Conservation (phyloP, 306 rosid genomes). For the Delonix regia region DNA sequence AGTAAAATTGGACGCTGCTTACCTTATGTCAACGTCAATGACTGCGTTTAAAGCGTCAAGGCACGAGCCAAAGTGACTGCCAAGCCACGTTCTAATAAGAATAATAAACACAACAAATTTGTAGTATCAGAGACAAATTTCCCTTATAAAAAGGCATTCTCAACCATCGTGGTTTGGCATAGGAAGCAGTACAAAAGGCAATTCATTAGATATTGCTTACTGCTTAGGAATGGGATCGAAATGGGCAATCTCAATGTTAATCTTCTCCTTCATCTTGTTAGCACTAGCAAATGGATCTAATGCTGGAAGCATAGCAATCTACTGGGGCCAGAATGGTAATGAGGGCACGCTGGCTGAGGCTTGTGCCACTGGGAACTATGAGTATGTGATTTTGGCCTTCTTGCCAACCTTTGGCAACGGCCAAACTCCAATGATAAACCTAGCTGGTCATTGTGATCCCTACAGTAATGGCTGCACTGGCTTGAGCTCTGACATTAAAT, state of each 20-base stretch:
- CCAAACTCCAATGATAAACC: conserved; percentile 41
- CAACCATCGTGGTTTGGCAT: conserved; percentile 3
- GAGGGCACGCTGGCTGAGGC: conserved; percentile 42
- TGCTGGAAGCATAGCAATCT: conserved; percentile 43
- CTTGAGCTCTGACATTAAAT: conserved; percentile 34
- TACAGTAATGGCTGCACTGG: conserved; percentile 40
- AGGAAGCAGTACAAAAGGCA: conserved; percentile 11
- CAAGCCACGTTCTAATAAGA: conserved; percentile 25
- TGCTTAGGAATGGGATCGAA: conserved; percentile 24
- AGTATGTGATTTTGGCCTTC: conserved; percentile 44
- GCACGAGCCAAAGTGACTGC: conserved; percentile 22
- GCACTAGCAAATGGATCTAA: conserved; percentile 26
- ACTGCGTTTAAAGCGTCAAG: conserved; percentile 4
- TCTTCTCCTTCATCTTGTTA: conserved; percentile 23
- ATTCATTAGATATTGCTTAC: background rate
- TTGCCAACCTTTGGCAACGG: conserved; percentile 48
- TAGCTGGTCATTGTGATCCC: conserved; percentile 49
- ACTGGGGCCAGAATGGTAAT: conserved; percentile 52
- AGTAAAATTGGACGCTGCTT: background rate
- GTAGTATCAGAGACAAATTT: background rate
- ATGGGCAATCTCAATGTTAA: conserved; percentile 20
- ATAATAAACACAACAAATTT: background rate
- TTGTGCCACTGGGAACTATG: conserved; percentile 46
- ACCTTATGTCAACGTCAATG: conserved; percentile 17
- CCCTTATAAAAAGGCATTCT: conserved; percentile 36